Conservation (phyloP, 164 flowering plant genomes). For the Chimonanthus salicifolius region DNA sequence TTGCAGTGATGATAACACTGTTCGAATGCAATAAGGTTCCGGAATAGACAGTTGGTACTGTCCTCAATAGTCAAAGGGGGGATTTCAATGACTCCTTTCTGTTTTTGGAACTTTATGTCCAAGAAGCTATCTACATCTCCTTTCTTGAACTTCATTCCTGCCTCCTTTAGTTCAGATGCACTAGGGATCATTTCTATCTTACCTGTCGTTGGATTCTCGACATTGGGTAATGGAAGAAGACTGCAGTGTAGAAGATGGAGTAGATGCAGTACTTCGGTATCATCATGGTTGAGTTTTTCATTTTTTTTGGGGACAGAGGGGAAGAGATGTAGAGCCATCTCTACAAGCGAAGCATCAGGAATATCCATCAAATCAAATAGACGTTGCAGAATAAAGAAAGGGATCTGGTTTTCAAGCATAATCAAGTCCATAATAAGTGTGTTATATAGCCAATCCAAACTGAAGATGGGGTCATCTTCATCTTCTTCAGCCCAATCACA, state of each 20-base stretch:
- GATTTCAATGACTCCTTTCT: not conserved
- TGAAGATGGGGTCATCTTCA: too few relatives aligned
- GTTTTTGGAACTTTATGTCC: not conserved
- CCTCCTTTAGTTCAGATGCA: constrained; percentile 5
- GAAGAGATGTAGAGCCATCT: too few relatives aligned
- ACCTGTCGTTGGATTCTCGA: not conserved
- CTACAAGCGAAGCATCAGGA: too few relatives aligned
- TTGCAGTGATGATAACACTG: not conserved
- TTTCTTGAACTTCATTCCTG: constrained; percentile 5
- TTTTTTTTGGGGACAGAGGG: too few relatives aligned
- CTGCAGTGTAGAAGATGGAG: not conserved
- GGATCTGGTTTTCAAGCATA: too few relatives aligned
- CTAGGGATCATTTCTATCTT: not conserved
- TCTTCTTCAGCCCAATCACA: too few relatives aligned
- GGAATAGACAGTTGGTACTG: not conserved
- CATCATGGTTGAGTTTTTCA: too few relatives aligned
- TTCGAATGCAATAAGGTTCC: constrained; percentile 2
- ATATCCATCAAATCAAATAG: too few relatives aligned
- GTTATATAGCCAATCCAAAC: too few relatives aligned
- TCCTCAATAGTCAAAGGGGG: not conserved
- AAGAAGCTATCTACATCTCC: not conserved
- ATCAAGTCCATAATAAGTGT: too few relatives aligned
- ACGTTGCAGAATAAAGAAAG: too few relatives aligned
- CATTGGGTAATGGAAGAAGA: not conserved
- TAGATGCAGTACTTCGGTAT: not conserved